These are phyloP conservation scores for Lolium perenne DNA, from an alignment of 176 grass and related monocot genomes.

Conservation along the genomic window DNA sequence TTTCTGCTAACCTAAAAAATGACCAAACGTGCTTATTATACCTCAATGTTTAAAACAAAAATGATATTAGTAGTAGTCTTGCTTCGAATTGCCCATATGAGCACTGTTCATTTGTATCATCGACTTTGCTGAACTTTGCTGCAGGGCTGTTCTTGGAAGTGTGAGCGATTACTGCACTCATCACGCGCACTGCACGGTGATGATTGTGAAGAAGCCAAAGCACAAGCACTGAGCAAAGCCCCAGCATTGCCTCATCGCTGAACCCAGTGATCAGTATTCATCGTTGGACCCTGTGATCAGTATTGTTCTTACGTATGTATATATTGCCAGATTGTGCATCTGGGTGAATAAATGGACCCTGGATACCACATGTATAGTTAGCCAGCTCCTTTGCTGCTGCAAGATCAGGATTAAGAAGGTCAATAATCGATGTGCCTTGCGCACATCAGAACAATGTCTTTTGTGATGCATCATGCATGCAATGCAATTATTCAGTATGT, in stretches of 20 bases:
- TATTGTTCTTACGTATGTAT: neutral
- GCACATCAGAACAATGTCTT: neutral
- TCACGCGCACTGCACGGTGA: constrained; percentile 89
- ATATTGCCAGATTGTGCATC: neutral
- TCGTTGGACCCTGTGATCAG: neutral
- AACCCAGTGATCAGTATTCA: neutral
- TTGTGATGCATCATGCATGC: constrained; percentile 1
- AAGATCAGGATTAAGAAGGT: neutral
- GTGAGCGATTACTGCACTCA: constrained; percentile 91
- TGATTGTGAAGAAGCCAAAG: constrained; percentile 96
- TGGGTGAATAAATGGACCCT: constrained; percentile 45
- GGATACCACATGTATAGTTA: neutral
- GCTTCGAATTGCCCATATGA: neutral
- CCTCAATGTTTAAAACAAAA: neutral
- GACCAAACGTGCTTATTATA: neutral
- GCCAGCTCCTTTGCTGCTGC: neutral
- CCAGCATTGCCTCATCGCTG: neutral
- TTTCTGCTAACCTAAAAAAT: neutral
- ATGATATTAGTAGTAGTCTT: neutral
- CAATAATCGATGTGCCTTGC: constrained; percentile 1
- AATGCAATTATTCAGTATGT: neutral
- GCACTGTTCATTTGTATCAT: too few species aligned
- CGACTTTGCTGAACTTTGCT: neutral
- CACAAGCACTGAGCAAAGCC: constrained; percentile 42
- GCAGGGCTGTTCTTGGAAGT: constrained; percentile 83